Evolutionary conservation across 768 basidiomycete genomes (phyloP).

Genomic region (Trametes cinnabarina): DNA sequence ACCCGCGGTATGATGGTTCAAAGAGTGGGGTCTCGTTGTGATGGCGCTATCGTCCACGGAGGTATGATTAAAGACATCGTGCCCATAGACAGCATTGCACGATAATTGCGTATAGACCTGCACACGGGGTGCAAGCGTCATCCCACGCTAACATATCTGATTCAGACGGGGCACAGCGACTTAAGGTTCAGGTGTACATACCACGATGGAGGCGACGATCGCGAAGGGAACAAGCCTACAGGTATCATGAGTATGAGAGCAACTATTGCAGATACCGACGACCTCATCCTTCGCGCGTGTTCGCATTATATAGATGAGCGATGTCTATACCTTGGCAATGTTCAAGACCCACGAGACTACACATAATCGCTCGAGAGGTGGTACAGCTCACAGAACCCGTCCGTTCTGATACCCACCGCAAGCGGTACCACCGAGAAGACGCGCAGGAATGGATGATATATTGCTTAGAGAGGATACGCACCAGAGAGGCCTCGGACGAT

Average conservation of each 20-base stretch:
- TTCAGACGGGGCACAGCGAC: background rate
- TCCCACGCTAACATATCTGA: slow-evolving; percentile 55
- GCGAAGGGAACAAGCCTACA: slow-evolving; percentile 72
- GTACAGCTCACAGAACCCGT: background rate
- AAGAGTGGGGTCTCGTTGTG: slow-evolving; percentile 6
- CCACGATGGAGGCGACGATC: slow-evolving; percentile 63
- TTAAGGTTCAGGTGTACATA: slow-evolving; percentile 34
- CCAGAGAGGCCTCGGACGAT: slow-evolving; percentile 50
- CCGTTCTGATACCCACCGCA: too few relatives aligned
- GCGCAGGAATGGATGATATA: background rate
- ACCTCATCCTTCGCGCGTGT: background rate
- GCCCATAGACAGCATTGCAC: slow-evolving; percentile 54
- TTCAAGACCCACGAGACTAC: too few relatives aligned
- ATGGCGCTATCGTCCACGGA: background rate
- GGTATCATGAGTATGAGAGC: background rate
- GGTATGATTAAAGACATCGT: slow-evolving; percentile 40
- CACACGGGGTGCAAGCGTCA: slow-evolving; percentile 76
- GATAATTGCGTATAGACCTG: slow-evolving; percentile 79
- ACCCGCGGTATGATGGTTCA: too few relatives aligned
- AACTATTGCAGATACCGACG: background rate
- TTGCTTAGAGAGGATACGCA: slow-evolving; percentile 17
- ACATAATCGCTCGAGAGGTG: too few relatives aligned
- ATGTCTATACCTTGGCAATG: too few relatives aligned
- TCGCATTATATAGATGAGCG: too few relatives aligned
- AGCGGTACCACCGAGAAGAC: background rate